Evolutionary conservation across 768 basidiomycete genomes (phyloP).

Genomic region (Baorangia bicolor): DNA sequence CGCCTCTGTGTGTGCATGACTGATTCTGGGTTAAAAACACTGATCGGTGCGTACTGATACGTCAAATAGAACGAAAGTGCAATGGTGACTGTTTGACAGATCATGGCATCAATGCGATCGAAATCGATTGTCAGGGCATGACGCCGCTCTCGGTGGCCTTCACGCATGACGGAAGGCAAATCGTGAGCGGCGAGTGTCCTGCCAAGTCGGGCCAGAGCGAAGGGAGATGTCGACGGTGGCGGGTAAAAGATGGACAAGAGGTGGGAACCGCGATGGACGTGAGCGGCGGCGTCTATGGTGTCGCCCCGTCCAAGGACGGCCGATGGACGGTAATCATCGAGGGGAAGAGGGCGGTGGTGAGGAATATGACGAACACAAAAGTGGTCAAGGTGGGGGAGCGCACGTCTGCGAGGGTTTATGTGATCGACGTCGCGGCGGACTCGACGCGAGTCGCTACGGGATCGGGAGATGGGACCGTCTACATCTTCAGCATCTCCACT

Average conservation of each 20-base stretch:
- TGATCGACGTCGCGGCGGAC: background rate
- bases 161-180: background rate
- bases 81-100: background rate
- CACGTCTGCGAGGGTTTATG: background rate
- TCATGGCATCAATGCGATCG: background rate
- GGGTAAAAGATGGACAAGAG: too few relatives aligned
- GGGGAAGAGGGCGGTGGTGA: background rate
- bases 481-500: background rate
- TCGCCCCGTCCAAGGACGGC: background rate
- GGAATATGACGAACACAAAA: background rate
- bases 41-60: background rate
- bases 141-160: constrained; percentile 10
- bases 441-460: background rate
- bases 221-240: too few relatives aligned
- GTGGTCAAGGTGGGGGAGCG: background rate
- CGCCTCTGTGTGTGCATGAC: too few relatives aligned
- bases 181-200: constrained; percentile 6
- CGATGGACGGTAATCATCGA: background rate
- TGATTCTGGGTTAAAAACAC: too few relatives aligned
- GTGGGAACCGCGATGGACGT: too few relatives aligned
- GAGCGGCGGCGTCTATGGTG: too few relatives aligned
- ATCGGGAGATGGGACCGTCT: background rate
- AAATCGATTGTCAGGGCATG: constrained; percentile 2
- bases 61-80: background rate
- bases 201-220: too few relatives aligned